Evolutionary conservation across 2,329 filamentous ascomycete species (phyloP), one percentile per base, ranked within the genome.

Genomic region (Zasmidium citrigriseum): DNA sequence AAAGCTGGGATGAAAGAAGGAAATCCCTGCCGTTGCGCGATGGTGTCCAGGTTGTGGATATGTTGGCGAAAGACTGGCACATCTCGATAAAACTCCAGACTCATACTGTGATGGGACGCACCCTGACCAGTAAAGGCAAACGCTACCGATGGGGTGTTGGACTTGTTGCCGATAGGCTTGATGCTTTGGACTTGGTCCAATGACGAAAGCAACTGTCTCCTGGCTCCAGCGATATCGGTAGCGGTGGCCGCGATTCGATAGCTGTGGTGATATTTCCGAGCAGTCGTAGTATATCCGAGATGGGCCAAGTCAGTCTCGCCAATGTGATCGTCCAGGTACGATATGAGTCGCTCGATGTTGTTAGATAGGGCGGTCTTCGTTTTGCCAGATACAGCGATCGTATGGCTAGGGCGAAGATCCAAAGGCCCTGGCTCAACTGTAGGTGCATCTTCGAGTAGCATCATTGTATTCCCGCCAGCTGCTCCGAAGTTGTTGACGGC

Each of bases 231-330:
- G 4, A 75, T 48, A 20, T 68, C 68, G 14, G 72, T 62, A 0
- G 68, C 72, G 4, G 67, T 60, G 34, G 75, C 65, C 3, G 72
- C 68, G 4, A 72, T 65, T 16, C 77, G 72, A 62, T 72, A 14
- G 88, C 89, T 3, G 87, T 89, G 0, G 85, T 86, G 1, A 86
- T 88, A 72, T 90, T 90, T 0, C 87, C 82, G 1, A 90, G 73
- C 52, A n/a, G 41, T 54, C 16, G 44, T 47, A n/a, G 52, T 54
- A 18, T 54, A 54, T 14, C 21, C 24, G 7, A 54, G 23, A 14
- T 38, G 9, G 9, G 59, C 84, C 77, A 2, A 81, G 77, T 14
- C 89, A 69, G 57, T 1, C n/a, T n/a, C 52, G 2, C 79, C 79
- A 4, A 83, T 78, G 2, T 82, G 78, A 44, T 82, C 77, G 23